These are phyloP conservation scores for Cyberlindnera nakhonratchasimensis DNA, from an alignment of 805 yeast species.

Conservation along the genomic window DNA sequence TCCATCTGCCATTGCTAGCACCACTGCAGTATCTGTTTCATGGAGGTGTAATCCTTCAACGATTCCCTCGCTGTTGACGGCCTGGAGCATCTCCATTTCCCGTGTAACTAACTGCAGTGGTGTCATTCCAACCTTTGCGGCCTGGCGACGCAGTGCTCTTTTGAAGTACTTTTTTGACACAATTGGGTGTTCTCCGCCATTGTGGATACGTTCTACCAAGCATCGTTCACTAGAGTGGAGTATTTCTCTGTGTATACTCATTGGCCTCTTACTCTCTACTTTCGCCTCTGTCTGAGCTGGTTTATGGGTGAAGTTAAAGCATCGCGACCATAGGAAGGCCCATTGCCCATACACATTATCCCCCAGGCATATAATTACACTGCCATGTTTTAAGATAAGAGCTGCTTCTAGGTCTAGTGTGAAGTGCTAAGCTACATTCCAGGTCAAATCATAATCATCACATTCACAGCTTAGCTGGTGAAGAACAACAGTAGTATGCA, in stretches of 20 bases:
- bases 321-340: too few relatives aligned
- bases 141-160: constrained; percentile 1
- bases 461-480: constrained; percentile 22
- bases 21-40: constrained; percentile 4
- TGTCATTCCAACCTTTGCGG: not conserved
- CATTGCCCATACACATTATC: too few relatives aligned
- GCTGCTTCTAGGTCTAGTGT: too few relatives aligned
- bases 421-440: too few relatives aligned
- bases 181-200: not conserved
- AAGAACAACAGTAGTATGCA: constrained; percentile 72
- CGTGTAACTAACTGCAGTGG: not conserved
- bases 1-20: constrained; percentile 10
- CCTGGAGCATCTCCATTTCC: constrained; percentile 6
- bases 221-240: constrained; percentile 3
- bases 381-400: too few relatives aligned
- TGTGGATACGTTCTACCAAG: constrained; percentile 1
- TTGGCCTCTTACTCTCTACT: too few relatives aligned
- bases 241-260: not conserved
- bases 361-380: too few relatives aligned
- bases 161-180: constrained; percentile 10
- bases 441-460: too few relatives aligned
- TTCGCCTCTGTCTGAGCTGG: too few relatives aligned
- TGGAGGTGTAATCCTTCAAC: not conserved
- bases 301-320: too few relatives aligned
- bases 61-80: not conserved